Conservation (phyloP, 345 rosid genomes). For the Acer negundo region DNA sequence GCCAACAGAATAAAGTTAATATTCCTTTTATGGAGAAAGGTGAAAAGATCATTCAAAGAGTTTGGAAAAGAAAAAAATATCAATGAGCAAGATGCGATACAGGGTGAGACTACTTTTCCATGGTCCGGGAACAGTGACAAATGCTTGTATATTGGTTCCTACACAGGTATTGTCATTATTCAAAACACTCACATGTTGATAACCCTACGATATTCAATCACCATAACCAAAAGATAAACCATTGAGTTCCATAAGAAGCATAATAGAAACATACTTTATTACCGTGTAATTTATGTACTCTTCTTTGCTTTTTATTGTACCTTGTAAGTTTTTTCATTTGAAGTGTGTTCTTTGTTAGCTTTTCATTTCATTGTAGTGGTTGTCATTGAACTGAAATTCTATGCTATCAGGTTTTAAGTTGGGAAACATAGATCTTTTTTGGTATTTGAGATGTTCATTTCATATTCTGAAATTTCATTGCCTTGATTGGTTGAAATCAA, state of each 20-base stretch:
- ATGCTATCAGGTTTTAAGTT: background rate
- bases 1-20: background rate
- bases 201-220: background rate
- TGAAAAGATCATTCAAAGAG: background rate
- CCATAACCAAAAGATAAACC: background rate
- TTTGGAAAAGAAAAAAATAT: too few species aligned
- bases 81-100: constrained; percentile 2
- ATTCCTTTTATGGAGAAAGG: background rate
- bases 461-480: background rate
- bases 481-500: background rate
- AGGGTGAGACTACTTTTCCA: background rate
- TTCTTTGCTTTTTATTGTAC: background rate
- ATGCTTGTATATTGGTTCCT: constrained; percentile 9
- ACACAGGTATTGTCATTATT: background rate
- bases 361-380: background rate
- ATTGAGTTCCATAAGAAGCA: background rate
- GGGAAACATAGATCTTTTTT: background rate
- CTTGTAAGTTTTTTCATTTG: background rate
- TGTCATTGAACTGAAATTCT: background rate
- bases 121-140: constrained; percentile 9
- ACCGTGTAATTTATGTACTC: background rate
- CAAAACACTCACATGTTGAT: background rate
- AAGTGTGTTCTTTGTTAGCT: background rate
- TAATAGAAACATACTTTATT: background rate
- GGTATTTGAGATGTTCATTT: background rate